Percentiles rank a stretch among this genome's conserved stretches.
These are phyloP conservation scores for Wickerhamiella sergipiensis DNA, from an alignment of 805 yeast species.

Conservation along the genomic window DNA sequence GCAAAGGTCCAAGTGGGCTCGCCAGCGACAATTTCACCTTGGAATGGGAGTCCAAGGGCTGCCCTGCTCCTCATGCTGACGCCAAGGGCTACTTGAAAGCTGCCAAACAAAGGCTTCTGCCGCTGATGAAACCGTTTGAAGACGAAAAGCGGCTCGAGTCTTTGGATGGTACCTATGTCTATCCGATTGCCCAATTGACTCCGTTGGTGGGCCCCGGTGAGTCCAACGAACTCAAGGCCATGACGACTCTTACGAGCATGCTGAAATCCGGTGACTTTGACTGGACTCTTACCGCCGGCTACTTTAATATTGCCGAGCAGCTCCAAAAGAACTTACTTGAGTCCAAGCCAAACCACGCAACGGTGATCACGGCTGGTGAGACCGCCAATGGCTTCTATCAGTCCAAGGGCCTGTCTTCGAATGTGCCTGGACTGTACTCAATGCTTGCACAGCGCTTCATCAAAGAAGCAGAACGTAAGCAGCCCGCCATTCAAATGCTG, in stretches of 20 bases:
- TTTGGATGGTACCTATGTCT: constrained; percentile 45
- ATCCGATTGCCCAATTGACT: constrained; percentile 83
- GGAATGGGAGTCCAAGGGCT: constrained; percentile 60
- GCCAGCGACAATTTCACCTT: constrained; percentile 38
- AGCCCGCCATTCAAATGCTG: constrained; percentile 37
- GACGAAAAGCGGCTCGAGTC: constrained; percentile 11
- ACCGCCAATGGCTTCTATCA: constrained; percentile 86
- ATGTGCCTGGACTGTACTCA: constrained; percentile 77
- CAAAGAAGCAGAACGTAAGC: constrained; percentile 34
- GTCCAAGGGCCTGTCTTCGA: constrained; percentile 67
- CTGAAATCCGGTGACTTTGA: constrained; percentile 32
- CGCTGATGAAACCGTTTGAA: constrained; percentile 38
- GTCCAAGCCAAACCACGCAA: constrained; percentile 37
- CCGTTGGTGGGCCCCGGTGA: constrained; percentile 55
- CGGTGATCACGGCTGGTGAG: constrained; percentile 82
- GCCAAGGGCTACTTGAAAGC: constrained; percentile 15
- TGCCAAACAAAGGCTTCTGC: constrained; percentile 42
- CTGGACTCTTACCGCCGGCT: constrained; percentile 94
- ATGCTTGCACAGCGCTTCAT: constrained; percentile 60
- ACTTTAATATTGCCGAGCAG: constrained; percentile 78
- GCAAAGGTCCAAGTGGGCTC: constrained; percentile 19
- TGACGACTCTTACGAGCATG: constrained; percentile 21
- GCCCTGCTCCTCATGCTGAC: constrained; percentile 46
- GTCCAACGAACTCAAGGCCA: constrained; percentile 72
- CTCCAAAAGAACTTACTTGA: constrained; percentile 45